Evolutionary conservation across 1,139 yeast species (phyloP).

Genomic region (Williopsis jadinii): DNA sequence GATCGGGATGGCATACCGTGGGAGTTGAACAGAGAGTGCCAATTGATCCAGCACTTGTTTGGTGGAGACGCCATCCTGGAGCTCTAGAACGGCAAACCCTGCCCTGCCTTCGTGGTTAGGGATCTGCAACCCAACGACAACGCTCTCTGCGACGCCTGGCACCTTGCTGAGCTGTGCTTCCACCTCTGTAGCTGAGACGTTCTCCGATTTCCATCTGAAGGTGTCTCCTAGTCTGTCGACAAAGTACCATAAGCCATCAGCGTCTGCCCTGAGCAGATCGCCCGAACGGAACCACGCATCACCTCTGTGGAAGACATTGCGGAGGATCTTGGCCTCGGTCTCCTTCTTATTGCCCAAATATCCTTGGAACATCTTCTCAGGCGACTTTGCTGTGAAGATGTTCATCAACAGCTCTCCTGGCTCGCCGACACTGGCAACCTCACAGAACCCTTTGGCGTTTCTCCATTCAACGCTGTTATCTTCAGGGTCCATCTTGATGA

Average conservation of each 20-base stretch:
- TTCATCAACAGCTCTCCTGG: slow-evolving; percentile 87
- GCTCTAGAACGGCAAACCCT: slow-evolving; percentile 77
- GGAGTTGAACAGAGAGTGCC: slow-evolving; percentile 37
- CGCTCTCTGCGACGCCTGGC: slow-evolving; percentile 49
- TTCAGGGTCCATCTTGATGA: slow-evolving; percentile 76
- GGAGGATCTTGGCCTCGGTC: slow-evolving; percentile 64
- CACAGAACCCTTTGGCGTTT: slow-evolving; percentile 62
- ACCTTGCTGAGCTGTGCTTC: slow-evolving; percentile 53
- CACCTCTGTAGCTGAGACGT: slow-evolving; percentile 90
- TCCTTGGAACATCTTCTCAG: slow-evolving; percentile 80
- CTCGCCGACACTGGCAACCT: slow-evolving; percentile 44
- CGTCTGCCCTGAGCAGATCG: slow-evolving; percentile 68
- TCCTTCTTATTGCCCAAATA: slow-evolving; percentile 79
- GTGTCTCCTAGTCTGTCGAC: slow-evolving; percentile 95
- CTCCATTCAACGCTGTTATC: slow-evolving; percentile 70
- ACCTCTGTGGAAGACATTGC: slow-evolving; percentile 72
- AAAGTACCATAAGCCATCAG: slow-evolving; percentile 68
- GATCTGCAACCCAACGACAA: slow-evolving; percentile 84
- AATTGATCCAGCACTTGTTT: slow-evolving; percentile 27
- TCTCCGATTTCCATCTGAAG: slow-evolving; percentile 95
- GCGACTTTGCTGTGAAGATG: slow-evolving; percentile 55
- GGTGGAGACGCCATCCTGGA: slow-evolving; percentile 28
- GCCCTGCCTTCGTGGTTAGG: slow-evolving; percentile 94
- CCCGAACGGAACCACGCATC: slow-evolving; percentile 93
- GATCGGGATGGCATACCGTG: slow-evolving; percentile 85